Percentiles rank a stretch among this genome's conserved stretches.
Conservation (phyloP, 768 basidiomycete genomes). For the Holtermannia corniformis region DNA sequence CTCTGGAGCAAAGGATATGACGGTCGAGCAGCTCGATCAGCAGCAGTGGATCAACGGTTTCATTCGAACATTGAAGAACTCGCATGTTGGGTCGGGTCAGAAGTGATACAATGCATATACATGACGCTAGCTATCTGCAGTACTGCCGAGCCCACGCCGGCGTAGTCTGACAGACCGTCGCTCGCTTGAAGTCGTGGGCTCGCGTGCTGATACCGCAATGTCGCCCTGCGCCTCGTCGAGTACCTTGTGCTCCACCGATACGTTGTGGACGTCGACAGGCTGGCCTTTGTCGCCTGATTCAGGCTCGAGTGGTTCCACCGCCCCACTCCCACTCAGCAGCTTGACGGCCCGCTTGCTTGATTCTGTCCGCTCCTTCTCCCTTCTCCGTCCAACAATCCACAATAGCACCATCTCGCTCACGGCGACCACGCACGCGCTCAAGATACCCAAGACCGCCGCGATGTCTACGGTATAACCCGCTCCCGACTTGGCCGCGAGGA, state of each 20-base stretch:
- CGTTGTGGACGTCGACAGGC: no score
- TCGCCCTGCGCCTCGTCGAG: no score
- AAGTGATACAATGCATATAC: not conserved
- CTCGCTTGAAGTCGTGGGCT: not conserved
- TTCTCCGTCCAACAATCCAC: conserved; percentile 15
- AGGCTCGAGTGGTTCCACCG: not conserved
- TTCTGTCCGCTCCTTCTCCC: conserved; percentile 10
- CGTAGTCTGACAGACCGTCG: not conserved
- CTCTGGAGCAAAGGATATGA: conserved; percentile 47
- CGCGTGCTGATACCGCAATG: no score
- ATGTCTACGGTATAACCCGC: conserved; percentile 23
- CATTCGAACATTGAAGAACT: conserved; percentile 38
- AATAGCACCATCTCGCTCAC: conserved; percentile 24
- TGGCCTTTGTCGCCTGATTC: no score
- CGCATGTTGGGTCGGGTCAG: conserved; percentile 6
- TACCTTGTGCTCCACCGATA: no score
- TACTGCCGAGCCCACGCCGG: not conserved
- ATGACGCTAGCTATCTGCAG: not conserved
- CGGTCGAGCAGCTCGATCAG: conserved; percentile 41
- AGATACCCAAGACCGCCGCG: conserved; percentile 15
- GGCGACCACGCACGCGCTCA: conserved; percentile 23
- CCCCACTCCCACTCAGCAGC: not conserved
- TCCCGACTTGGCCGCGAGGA: conserved; percentile 15
- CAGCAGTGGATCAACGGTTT: conserved; percentile 46
- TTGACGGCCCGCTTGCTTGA: not conserved